phyloP scores from a whole-genome alignment of 768 basidiomycete species.

The Trametes gibbosa region DNA sequence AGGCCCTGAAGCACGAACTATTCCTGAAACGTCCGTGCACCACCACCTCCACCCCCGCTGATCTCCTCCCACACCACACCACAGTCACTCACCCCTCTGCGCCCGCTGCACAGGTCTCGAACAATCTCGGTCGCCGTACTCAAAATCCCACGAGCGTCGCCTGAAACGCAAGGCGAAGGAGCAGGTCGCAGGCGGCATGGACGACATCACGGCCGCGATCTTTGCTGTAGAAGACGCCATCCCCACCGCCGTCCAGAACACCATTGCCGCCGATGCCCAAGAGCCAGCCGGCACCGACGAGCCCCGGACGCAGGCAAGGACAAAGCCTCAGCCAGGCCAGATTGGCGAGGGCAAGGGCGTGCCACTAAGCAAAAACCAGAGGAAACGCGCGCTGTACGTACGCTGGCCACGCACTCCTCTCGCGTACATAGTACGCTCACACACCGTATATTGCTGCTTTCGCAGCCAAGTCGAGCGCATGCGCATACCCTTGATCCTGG shows the following conservation, averaged over 20 bases:
- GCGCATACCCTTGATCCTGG: constrained; percentile 66
- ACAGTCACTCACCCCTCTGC: background rate
- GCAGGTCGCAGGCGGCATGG: constrained; percentile 34
- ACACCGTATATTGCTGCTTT: background rate
- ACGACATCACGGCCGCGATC: constrained; percentile 46
- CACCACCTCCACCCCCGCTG: background rate
- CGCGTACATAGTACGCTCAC: constrained; percentile 2
- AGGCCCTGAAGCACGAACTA: constrained; percentile 59
- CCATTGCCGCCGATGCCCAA: background rate
- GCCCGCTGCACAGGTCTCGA: constrained; percentile 42
- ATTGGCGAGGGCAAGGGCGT: constrained; percentile 66
- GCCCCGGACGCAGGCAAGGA: constrained; percentile 15
- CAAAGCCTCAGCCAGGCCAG: constrained; percentile 41
- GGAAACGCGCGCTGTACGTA: constrained; percentile 62
- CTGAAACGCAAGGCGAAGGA: constrained; percentile 64
- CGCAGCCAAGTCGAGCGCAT: constrained; percentile 63
- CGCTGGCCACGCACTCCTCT: constrained; percentile 6
- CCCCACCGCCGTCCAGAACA: constrained; percentile 21
- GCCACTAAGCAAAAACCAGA: constrained; percentile 60
- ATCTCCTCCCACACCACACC: background rate
- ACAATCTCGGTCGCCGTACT: constrained; percentile 51
- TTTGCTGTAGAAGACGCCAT: constrained; percentile 46
- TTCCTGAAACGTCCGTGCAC: constrained; percentile 58
- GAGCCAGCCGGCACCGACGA: constrained; percentile 9
- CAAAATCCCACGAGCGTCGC: constrained; percentile 69